Evolutionary conservation across 441 rosid genomes (phyloP).

Genomic region (Erodium moschatum): DNA sequence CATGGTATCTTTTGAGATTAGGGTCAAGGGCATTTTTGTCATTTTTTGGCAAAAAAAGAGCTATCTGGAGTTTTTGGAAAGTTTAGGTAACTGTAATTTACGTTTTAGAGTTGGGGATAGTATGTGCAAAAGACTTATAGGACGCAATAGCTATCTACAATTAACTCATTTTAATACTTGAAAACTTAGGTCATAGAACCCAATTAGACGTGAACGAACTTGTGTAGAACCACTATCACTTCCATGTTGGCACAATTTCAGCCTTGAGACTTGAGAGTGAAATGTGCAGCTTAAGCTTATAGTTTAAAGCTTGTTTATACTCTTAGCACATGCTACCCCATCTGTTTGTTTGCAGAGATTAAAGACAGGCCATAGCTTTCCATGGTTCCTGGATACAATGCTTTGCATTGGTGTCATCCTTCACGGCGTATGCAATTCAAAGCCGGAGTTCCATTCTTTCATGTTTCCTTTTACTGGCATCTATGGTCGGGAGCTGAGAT

Average conservation of each 20-base stretch:
- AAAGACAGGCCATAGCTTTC: constrained; percentile 65
- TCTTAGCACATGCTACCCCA: not conserved
- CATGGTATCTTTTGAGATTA: too few relatives aligned
- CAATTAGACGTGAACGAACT: not conserved
- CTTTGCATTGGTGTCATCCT: constrained; percentile 68
- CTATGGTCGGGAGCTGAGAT: constrained; percentile 39
- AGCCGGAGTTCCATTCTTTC: constrained; percentile 52
- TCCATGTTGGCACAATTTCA: not conserved
- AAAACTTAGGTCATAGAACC: not conserved
- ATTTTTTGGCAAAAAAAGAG: too few relatives aligned
- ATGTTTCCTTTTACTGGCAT: constrained; percentile 38
- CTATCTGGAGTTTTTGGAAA: too few relatives aligned
- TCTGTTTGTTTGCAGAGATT: constrained; percentile 55
- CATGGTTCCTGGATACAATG: constrained; percentile 70
- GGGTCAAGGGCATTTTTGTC: too few relatives aligned
- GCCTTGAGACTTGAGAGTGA: not conserved
- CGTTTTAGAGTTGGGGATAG: too few relatives aligned
- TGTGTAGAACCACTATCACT: not conserved
- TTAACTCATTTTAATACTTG: too few relatives aligned
- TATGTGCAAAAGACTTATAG: too few relatives aligned
- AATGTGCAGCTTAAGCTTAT: too few relatives aligned
- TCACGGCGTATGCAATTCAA: constrained; percentile 53
- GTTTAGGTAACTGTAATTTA: too few relatives aligned
- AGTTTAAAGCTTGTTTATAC: not conserved
- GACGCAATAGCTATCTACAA: too few relatives aligned